These are phyloP conservation scores for Flaveria linearis DNA, from an alignment of 129 eudicot species.

Conservation along the genomic window DNA sequence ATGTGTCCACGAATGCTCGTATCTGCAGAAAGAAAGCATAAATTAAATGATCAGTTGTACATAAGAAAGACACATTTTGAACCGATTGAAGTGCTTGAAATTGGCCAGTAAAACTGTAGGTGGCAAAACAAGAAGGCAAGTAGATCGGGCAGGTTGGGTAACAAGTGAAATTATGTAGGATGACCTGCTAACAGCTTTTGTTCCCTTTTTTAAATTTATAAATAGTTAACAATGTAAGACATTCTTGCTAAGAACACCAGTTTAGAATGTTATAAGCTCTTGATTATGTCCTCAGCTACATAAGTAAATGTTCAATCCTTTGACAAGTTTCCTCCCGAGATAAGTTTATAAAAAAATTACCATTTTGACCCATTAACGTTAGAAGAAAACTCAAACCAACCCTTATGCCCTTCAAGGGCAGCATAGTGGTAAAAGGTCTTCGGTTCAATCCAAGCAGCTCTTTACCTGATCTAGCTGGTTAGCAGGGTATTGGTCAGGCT, in stretches of 20 bases:
- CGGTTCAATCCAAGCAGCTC: too few relatives aligned
- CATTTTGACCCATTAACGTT: background rate
- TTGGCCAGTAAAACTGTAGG: background rate
- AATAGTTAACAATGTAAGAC: background rate
- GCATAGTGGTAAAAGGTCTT: too few relatives aligned
- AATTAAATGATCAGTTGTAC: background rate
- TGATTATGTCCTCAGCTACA: background rate
- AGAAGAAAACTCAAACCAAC: background rate
- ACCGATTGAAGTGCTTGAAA: conserved; percentile 2
- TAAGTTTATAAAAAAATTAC: background rate
- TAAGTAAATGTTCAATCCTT: background rate
- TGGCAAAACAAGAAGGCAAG: background rate
- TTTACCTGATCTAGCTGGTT: background rate
- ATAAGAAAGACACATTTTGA: background rate
- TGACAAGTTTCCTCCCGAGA: background rate
- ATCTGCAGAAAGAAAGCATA: conserved; percentile 53
- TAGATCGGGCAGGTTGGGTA: background rate
- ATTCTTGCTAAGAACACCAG: background rate
- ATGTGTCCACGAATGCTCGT: conserved; percentile 91
- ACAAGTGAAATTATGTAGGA: background rate
- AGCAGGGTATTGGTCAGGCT: background rate
- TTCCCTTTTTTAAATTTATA: background rate
- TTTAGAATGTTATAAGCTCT: background rate
- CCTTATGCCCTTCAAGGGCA: too few relatives aligned
- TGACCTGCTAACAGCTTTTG: background rate